Conservation (phyloP, 2,329 filamentous ascomycete genomes). For the Zymoseptoria ardabiliae region DNA sequence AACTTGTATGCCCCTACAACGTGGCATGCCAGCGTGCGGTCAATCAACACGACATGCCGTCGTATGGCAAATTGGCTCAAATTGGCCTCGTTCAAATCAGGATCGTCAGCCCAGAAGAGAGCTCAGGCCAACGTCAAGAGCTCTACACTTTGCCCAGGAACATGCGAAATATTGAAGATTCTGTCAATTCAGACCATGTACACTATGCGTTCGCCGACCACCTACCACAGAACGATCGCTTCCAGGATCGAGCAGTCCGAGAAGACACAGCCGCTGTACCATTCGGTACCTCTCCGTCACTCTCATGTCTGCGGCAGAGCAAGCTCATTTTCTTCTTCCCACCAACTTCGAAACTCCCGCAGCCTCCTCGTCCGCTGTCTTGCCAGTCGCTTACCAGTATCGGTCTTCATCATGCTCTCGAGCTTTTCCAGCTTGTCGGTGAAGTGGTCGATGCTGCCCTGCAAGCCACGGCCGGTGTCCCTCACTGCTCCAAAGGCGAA, state of each 20-base stretch:
- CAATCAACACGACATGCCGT: too few species aligned
- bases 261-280: background rate
- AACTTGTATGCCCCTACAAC: too few species aligned
- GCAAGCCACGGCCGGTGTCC: constrained; percentile 45
- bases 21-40: too few species aligned
- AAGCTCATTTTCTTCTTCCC: constrained; percentile 42
- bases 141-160: background rate
- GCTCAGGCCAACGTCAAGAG: background rate
- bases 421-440: constrained; percentile 65
- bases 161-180: background rate
- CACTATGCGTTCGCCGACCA: background rate
- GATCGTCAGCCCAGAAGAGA: background rate
- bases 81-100: background rate
- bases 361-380: constrained; percentile 43
- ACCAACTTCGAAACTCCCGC: constrained; percentile 46
- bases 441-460: constrained; percentile 65
- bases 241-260: background rate
- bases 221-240: background rate
- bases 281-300: background rate
- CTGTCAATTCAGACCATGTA: background rate
- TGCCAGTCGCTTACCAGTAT: constrained; percentile 45
- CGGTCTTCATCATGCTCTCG: constrained; percentile 53
- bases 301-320: background rate
- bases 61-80: too few species aligned
- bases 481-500: constrained; percentile 70